Conservation (phyloP, 1,139 yeast species). For the Lodderomyces orthopsilosis region DNA sequence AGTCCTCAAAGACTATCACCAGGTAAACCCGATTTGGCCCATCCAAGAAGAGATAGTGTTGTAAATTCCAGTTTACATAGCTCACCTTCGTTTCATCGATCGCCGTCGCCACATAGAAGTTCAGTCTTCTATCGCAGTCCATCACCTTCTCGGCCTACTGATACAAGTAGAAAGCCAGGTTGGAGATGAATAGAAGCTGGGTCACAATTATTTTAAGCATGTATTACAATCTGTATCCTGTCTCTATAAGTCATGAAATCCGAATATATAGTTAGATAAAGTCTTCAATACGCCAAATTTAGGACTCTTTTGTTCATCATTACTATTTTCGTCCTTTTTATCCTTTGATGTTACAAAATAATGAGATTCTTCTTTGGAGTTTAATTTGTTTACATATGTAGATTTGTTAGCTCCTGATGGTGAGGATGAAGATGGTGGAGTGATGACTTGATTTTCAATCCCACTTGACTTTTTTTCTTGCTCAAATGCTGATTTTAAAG, state of each 20-base stretch:
- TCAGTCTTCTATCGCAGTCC: conserved; percentile 3
- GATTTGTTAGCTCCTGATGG: conserved; percentile 4
- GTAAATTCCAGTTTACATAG: conserved; percentile 5
- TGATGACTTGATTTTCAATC: conserved; percentile 3
- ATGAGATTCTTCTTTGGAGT: conserved; percentile 42
- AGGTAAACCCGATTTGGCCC: conserved; percentile 8
- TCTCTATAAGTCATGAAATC: conserved; percentile 43
- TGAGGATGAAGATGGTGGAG: conserved; percentile 8
- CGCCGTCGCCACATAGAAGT: conserved; percentile 7
- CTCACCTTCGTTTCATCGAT: conserved; percentile 12
- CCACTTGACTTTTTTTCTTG: conserved; percentile 2
- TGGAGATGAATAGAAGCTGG: conserved; percentile 9
- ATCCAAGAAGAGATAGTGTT: conserved; percentile 3
- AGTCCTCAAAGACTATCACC: conserved; percentile 12
- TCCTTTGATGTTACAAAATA: conserved; percentile 34
- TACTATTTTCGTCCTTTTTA: conserved; percentile 9
- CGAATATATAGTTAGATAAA: conserved; percentile 39
- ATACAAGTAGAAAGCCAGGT: conserved; percentile 8
- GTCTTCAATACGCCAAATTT: conserved; percentile 37
- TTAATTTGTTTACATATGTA: conserved; percentile 26
- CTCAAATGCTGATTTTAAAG: conserved; percentile 4
- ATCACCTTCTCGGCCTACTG: conserved; percentile 10
- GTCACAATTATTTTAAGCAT: not conserved
- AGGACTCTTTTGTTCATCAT: conserved; percentile 20
- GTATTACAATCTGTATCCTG: not conserved